A percentile compares a stretch with the other conserved stretches of the same genome.
These are phyloP conservation scores for Gastrolobium villosum DNA, from an alignment of 306 rosid species.

Conservation along the genomic window DNA sequence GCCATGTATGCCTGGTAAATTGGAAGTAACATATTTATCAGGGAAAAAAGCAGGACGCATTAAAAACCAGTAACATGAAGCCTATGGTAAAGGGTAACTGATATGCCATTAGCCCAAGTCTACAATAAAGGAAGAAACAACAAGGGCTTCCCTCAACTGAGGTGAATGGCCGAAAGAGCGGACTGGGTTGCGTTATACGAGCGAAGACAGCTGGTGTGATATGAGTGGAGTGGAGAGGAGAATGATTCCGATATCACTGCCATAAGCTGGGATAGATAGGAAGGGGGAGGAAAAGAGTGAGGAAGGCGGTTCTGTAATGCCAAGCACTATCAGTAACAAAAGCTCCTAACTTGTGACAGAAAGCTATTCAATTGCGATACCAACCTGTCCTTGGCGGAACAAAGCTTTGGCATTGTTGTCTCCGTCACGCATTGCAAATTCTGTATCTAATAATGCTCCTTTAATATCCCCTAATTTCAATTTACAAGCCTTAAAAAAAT, in stretches of 20 bases:
- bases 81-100: slow-evolving; percentile 17
- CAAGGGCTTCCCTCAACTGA: too few species aligned
- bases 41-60: slow-evolving; percentile 31
- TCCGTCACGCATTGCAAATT: slow-evolving; percentile 95
- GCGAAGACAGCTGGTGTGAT: too few species aligned
- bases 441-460: slow-evolving; percentile 94
- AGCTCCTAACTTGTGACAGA: slow-evolving; percentile 4
- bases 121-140: too few species aligned
- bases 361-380: slow-evolving; percentile 44
- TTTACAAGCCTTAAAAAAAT: slow-evolving; percentile 78
- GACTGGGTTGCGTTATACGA: too few species aligned
- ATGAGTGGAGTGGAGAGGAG: too few species aligned
- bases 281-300: too few species aligned
- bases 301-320: too few species aligned
- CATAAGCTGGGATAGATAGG: too few species aligned
- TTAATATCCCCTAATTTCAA: slow-evolving; percentile 88
- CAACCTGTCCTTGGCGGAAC: slow-evolving; percentile 98
- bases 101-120: too few species aligned
- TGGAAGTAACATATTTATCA: slow-evolving; percentile 37
- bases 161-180: too few species aligned
- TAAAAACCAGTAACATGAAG: slow-evolving; percentile 22
- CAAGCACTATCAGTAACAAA: neutral
- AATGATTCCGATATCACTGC: too few species aligned
- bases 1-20: slow-evolving; percentile 76
- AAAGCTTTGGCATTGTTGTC: slow-evolving; percentile 90